Percentiles rank a stretch among this genome's conserved stretches.
These are phyloP conservation scores for Euryodendron excelsum DNA, from an alignment of 148 eudicot genomes.

Conservation along the genomic window DNA sequence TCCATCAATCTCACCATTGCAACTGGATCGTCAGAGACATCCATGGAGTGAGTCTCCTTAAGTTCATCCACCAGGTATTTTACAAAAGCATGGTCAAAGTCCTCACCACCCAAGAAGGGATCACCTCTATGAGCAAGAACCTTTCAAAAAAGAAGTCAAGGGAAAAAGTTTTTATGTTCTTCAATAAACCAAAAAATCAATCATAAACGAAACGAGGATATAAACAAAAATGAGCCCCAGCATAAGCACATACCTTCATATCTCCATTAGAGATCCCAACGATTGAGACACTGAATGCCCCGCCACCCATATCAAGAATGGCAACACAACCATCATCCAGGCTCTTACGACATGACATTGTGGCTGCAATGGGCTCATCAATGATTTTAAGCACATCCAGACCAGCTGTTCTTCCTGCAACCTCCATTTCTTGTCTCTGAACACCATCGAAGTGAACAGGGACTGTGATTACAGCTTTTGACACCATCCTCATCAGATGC, in stretches of 20 bases:
- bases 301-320: neutral
- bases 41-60: slow-evolving; percentile 38
- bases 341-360: neutral
- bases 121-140: slow-evolving; percentile 45
- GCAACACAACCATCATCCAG: neutral
- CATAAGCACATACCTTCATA: neutral
- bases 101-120: slow-evolving; percentile 45
- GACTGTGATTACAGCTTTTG: neutral
- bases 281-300: too few relatives aligned
- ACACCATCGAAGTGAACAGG: slow-evolving; percentile 2
- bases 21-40: slow-evolving; percentile 22
- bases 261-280: slow-evolving; percentile 1
- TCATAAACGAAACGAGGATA: neutral
- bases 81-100: slow-evolving; percentile 36
- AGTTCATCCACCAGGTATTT: slow-evolving; percentile 39
- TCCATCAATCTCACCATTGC: neutral
- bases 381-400: neutral
- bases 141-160: neutral
- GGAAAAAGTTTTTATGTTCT: too few relatives aligned
- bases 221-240: neutral
- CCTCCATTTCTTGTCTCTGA: neutral
- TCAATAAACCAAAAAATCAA: neutral
- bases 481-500: neutral
- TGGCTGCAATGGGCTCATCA: neutral
- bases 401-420: slow-evolving; percentile 2